Evolutionary conservation across 2,329 filamentous ascomycete genomes (phyloP).

Genomic region (Cordyceps javanica): DNA sequence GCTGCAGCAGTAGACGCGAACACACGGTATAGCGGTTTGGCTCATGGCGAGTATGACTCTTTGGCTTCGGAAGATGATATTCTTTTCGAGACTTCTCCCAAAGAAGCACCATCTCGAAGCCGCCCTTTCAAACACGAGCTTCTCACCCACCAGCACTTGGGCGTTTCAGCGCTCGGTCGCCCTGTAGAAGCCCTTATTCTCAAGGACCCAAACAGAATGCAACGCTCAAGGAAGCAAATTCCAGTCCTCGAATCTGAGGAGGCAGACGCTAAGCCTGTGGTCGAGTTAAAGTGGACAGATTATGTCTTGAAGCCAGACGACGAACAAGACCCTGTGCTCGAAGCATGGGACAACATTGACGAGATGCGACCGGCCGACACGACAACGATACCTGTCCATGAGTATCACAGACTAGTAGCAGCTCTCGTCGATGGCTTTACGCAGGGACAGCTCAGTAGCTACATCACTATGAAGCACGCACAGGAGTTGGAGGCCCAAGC

Average conservation of each 20-base stretch:
- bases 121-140: conserved; percentile 20
- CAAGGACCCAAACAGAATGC: conserved; percentile 30
- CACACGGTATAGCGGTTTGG: not conserved
- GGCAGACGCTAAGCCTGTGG: not conserved
- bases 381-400: conserved; percentile 29
- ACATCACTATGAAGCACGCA: conserved; percentile 25
- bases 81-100: not conserved
- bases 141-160: conserved; percentile 24
- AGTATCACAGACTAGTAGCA: conserved; percentile 36
- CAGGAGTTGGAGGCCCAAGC: not conserved
- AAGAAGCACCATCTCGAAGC: not conserved
- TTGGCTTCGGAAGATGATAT: conserved; percentile 9
- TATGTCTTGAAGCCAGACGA: conserved; percentile 18
- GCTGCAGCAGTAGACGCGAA: not conserved
- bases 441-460: conserved; percentile 36
- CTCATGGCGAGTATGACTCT: conserved; percentile 1
- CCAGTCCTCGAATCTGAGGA: conserved; percentile 18
- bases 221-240: conserved; percentile 13
- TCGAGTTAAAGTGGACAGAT: conserved; percentile 25
- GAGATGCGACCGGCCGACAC: conserved; percentile 39
- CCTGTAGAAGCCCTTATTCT: conserved; percentile 42
- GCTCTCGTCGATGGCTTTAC: conserved; percentile 42
- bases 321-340: conserved; percentile 21
- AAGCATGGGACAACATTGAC: conserved; percentile 41
- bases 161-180: conserved; percentile 28